These are phyloP conservation scores for Podaxis carcinomalis DNA, from an alignment of 768 basidiomycete genomes.

Conservation along the genomic window DNA sequence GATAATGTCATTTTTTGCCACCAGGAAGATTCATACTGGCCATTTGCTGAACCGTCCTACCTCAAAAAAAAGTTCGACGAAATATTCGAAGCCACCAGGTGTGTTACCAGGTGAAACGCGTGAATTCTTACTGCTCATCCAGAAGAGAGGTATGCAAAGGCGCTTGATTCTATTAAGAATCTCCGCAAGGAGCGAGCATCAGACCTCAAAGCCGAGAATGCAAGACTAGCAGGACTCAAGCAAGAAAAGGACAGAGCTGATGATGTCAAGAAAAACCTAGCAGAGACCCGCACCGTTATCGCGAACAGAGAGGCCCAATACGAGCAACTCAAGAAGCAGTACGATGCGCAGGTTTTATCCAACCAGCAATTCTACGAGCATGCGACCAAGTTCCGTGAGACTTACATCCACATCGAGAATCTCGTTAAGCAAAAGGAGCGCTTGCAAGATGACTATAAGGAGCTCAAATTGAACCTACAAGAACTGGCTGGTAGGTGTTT, in stretches of 20 bases:
- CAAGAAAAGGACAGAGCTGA: conserved; percentile 85
- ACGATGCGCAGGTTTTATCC: conserved; percentile 60
- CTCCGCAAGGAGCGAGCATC: conserved; percentile 87
- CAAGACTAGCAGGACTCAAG: conserved; percentile 71
- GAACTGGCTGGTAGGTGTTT: conserved; percentile 57
- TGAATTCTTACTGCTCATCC: background rate
- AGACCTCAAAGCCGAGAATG: conserved; percentile 92
- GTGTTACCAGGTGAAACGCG: conserved; percentile 10
- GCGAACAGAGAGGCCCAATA: conserved; percentile 69
- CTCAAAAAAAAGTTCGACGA: conserved; percentile 99
- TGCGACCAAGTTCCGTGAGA: conserved; percentile 81
- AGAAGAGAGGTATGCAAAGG: conserved; percentile 83
- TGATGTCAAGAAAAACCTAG: conserved; percentile 66
- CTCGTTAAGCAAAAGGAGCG: conserved; percentile 59
- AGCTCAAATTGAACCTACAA: conserved; percentile 58
- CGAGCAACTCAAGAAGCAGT: conserved; percentile 63
- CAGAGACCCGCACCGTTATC: conserved; percentile 57
- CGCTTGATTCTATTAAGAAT: conserved; percentile 85
- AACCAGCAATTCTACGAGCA: conserved; percentile 80
- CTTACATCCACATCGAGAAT: conserved; percentile 66
- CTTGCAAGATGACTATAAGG: conserved; percentile 56
- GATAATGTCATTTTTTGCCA: conserved; percentile 99
- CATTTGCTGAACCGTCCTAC: conserved; percentile 82
- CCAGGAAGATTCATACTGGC: conserved; percentile 99
- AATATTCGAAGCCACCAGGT: conserved; percentile 98